A percentile compares a stretch with the other conserved stretches of the same genome.
These are phyloP conservation scores for Populus trichocarpa DNA, from an alignment of 441 rosid genomes.

Conservation along the genomic window DNA sequence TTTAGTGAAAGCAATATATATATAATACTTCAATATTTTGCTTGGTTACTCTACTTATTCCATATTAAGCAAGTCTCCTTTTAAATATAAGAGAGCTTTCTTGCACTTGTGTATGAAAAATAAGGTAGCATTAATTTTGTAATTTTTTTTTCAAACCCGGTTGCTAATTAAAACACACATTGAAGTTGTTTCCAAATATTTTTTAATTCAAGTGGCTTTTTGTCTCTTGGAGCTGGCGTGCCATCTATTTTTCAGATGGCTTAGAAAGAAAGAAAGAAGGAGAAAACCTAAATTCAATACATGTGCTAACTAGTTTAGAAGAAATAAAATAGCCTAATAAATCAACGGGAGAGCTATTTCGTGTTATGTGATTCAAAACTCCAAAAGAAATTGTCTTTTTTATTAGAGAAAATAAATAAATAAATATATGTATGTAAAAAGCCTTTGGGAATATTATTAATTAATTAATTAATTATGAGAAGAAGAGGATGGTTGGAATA, in stretches of 20 bases:
- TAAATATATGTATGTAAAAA: too few species aligned
- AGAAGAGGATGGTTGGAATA: background rate
- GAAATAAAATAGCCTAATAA: background rate
- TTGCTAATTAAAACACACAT: background rate
- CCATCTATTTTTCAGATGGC: background rate
- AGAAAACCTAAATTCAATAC: background rate
- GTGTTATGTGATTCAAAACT: background rate
- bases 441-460: background rate
- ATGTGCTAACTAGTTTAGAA: background rate
- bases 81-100: background rate
- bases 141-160: background rate
- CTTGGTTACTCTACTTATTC: background rate
- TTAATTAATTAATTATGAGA: background rate
- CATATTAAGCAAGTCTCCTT: background rate
- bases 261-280: too few species aligned
- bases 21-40: background rate
- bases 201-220: background rate
- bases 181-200: background rate
- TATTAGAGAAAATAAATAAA: too few species aligned
- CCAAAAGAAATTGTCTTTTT: too few species aligned
- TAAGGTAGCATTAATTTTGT: background rate
- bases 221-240: background rate
- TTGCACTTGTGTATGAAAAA: background rate
- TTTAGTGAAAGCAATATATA: constrained; percentile 1
- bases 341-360: background rate